Percentiles rank a stretch among this genome's conserved stretches.
Evolutionary conservation across 2,329 filamentous ascomycete species (phyloP).

Genomic region (Xylaria sp.): DNA sequence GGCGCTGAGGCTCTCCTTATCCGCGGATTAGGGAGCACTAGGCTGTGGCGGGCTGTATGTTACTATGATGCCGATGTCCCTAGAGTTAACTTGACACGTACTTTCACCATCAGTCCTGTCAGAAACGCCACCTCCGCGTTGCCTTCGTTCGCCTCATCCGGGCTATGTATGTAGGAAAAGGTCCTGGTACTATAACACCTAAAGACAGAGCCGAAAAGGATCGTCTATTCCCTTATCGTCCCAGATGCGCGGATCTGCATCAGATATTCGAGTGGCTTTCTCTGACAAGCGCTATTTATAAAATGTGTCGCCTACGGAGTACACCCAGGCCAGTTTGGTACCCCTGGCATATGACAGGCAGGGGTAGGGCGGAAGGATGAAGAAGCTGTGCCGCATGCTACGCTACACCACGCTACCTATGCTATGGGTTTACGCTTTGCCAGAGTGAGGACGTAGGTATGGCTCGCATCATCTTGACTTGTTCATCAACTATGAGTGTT

Average conservation of each 20-base stretch:
- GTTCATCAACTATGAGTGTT: conserved; percentile 14
- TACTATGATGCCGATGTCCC: conserved; percentile 5
- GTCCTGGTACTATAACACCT: no score
- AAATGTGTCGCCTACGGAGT: conserved; percentile 31
- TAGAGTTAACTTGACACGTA: background rate
- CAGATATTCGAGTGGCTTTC: conserved; percentile 22
- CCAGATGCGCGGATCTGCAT: conserved; percentile 20
- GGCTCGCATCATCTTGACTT: conserved; percentile 15
- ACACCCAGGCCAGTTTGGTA: conserved; percentile 17
- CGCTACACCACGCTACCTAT: conserved; percentile 2
- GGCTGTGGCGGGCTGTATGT: background rate
- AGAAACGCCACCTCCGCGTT: conserved; percentile 24
- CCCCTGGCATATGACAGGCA: conserved; percentile 23
- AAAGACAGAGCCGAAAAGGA: no score
- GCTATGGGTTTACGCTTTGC: conserved; percentile 3
- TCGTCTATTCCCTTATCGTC: conserved; percentile 7
- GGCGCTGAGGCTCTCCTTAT: background rate
- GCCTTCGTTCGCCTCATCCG: conserved; percentile 1
- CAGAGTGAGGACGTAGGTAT: background rate
- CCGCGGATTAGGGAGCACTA: background rate
- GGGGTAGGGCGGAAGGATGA: conserved; percentile 31
- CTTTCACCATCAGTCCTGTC: conserved; percentile 4
- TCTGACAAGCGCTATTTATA: conserved; percentile 31
- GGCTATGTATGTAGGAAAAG: no score
- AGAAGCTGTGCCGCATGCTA: conserved; percentile 14